Percentiles rank a stretch among this genome's conserved stretches.
Evolutionary conservation across 2,329 filamentous ascomycete species (phyloP).

Genomic region (Coccinonectria pachysandricola): DNA sequence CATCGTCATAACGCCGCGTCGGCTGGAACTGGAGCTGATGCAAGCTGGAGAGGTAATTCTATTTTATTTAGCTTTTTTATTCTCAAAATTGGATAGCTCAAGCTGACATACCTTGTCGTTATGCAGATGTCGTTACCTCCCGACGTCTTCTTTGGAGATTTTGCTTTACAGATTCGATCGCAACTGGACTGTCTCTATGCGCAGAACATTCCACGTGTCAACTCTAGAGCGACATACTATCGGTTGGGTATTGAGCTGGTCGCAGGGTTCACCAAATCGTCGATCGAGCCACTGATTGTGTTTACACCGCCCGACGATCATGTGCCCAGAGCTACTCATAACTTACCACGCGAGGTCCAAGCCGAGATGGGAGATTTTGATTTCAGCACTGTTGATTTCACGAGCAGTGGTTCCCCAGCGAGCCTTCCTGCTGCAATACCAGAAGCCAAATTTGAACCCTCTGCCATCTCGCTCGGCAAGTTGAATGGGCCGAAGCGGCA

Average conservation of each 20-base stretch:
- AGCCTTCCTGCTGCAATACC: slow-evolving; percentile 3
- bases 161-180: slow-evolving; percentile 28
- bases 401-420: slow-evolving; percentile 4
- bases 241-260: slow-evolving; percentile 30
- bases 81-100: too few relatives aligned
- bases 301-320: slow-evolving; percentile 3
- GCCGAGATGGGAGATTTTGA: slow-evolving; percentile 8
- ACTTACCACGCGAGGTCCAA: slow-evolving; percentile 11
- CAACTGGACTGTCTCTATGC: slow-evolving; percentile 35
- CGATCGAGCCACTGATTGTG: slow-evolving; percentile 6
- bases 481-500: slow-evolving; percentile 14
- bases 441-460: slow-evolving; percentile 7
- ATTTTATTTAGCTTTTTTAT: too few relatives aligned
- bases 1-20: slow-evolving; percentile 31
- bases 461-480: slow-evolving; percentile 7
- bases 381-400: slow-evolving; percentile 11
- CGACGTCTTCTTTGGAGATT: slow-evolving; percentile 30
- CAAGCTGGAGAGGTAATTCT: slow-evolving; percentile 41
- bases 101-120: too few relatives aligned
- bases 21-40: slow-evolving; percentile 41
- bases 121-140: slow-evolving; percentile 27
- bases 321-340: slow-evolving; percentile 4
- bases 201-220: slow-evolving; percentile 6
- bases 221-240: slow-evolving; percentile 32
- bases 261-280: slow-evolving; percentile 24